Evolutionary conservation across 176 grass and related monocot genomes (phyloP), one percentile per base, ranked within the genome.

Genomic region (Olyra latifolia): DNA sequence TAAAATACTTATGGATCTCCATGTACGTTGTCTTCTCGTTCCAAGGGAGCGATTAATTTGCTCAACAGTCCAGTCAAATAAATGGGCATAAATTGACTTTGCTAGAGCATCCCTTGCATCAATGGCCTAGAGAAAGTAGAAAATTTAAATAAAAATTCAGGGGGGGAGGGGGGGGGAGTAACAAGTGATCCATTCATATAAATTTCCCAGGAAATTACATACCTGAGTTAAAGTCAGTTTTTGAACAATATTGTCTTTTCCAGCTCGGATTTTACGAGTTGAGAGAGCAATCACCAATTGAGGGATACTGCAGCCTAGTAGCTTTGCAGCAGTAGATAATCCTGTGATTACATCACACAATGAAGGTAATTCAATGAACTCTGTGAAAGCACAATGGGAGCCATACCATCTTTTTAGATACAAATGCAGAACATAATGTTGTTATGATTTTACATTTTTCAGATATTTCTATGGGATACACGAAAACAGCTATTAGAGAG

Each of bases 1-100:
- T 55, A 99, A 87, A 93, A 99, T 99, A 82, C 90, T 93, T 81
- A 99, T 99, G 86, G 90, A 95, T 89, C 84, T 87, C 45, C 92
- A 84, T 57, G 83, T 79, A 22, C 5, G 64, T 70, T 71, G 74
- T 28, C 90, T 99, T 39, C 88, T 82, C 0, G 79, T 80, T 86
- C 89, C 86, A 91, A 99, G 88, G 71, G 90, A 89, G 17, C 69
- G 79, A 50, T 99, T 95, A 77, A 95, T 93, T 89, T 91, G 88
- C 69, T 93, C 96, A 20, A 99, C 86, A 24, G 89, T 78, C 92
- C 96, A 99, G 42, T 99, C 84, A 91, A 99, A 99, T 67, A 99
- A 82, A 79, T 86, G 90, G 42, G 88, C 83, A 43, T 99, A 99
- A 64, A 99, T 89, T 39, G 92, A 94, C 74, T 99, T 99, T 55